Evolutionary conservation across 176 grass and related monocot genomes (phyloP).

Genomic region (Oryza punctata): DNA sequence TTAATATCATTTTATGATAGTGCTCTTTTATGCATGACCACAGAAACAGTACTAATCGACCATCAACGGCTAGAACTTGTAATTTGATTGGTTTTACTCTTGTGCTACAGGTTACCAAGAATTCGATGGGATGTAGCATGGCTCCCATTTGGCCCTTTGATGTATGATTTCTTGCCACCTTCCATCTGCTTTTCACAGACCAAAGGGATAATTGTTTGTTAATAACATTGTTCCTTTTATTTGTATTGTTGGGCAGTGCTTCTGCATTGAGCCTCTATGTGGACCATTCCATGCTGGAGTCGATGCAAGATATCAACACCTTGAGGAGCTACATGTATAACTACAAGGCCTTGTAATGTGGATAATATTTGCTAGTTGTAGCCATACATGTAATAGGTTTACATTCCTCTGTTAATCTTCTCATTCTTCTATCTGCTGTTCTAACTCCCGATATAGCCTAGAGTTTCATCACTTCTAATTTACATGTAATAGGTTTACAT

Average conservation of each 20-base stretch:
- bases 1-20: neutral
- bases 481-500: no score
- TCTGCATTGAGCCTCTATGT: conserved; percentile 72
- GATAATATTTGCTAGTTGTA: neutral
- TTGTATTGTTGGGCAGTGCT: conserved; percentile 54
- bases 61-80: neutral
- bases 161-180: conserved; percentile 44
- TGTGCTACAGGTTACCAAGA: conserved; percentile 59
- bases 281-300: conserved; percentile 64
- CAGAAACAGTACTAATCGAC: neutral
- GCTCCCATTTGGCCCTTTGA: conserved; percentile 78
- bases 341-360: conserved; percentile 68
- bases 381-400: neutral
- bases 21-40: neutral
- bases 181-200: neutral
- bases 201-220: neutral
- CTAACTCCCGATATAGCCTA: neutral
- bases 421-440: no score
- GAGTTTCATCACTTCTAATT: neutral
- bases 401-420: no score
- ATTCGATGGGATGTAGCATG: conserved; percentile 80
- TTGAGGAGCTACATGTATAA: conserved; percentile 87
- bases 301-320: conserved; percentile 70
- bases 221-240: conserved; percentile 19
- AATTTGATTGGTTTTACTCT: conserved; percentile 20